These are phyloP conservation scores for Xylariales sp. DNA, from an alignment of 2,329 filamentous ascomycete genomes.

Conservation along the genomic window DNA sequence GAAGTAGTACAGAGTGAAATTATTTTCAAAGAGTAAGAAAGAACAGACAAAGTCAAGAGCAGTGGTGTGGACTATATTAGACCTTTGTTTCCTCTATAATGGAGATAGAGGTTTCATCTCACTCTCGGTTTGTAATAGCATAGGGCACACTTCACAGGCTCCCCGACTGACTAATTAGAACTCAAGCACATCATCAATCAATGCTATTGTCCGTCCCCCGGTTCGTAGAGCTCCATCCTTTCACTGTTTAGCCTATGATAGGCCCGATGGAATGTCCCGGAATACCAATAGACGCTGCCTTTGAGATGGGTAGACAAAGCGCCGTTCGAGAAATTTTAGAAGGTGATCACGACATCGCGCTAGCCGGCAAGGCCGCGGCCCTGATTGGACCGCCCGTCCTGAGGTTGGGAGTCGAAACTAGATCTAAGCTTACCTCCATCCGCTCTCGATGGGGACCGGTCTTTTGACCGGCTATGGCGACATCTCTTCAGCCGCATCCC, in stretches of 20 bases:
- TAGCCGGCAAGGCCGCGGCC: constrained; percentile 44
- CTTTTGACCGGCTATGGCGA: constrained; percentile 36
- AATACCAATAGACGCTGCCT: constrained; percentile 10
- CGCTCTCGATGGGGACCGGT: constrained; percentile 16
- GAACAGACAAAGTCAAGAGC: constrained; percentile 16
- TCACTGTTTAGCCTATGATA: constrained; percentile 9
- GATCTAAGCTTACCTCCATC: constrained; percentile 11
- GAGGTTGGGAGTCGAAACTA: constrained; percentile 27
- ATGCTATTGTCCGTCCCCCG: constrained; percentile 1
- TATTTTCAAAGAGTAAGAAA: constrained; percentile 3
- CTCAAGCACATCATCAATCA: constrained; percentile 29
- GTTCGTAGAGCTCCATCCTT: constrained; percentile 15
- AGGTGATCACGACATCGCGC: constrained; percentile 54
- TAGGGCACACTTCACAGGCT: constrained; percentile 15
- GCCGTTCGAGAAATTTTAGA: constrained; percentile 47
- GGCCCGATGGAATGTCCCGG: constrained; percentile 13
- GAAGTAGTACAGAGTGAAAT: constrained; percentile 15
- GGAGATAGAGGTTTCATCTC: constrained; percentile 13
- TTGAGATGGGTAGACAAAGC: constrained; percentile 10
- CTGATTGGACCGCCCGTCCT: constrained; percentile 46
- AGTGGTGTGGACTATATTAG: constrained; percentile 27
- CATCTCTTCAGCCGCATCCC: constrained; percentile 40
- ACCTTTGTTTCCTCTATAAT: constrained; percentile 3
- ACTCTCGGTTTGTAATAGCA: constrained; percentile 37
- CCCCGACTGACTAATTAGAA: constrained; percentile 32